These are phyloP conservation scores for Rhinocladiella mackenziei DNA, from an alignment of 2,329 filamentous ascomycete genomes.

Conservation along the genomic window DNA sequence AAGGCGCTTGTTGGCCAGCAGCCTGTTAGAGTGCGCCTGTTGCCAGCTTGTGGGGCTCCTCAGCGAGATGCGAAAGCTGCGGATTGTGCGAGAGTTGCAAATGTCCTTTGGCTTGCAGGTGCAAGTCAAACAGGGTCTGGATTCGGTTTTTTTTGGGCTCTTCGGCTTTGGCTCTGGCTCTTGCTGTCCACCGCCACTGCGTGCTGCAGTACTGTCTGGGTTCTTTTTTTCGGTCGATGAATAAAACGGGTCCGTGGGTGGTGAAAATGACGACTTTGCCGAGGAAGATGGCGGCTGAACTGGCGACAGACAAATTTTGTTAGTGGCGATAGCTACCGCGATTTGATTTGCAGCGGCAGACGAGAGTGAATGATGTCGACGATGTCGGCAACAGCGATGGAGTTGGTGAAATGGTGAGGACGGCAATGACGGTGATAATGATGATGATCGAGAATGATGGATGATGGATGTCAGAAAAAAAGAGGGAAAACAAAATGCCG, in stretches of 20 bases:
- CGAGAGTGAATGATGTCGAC: not conserved
- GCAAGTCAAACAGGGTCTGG: conserved; percentile 11
- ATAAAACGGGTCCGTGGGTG: conserved; percentile 1
- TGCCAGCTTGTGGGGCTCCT: not conserved
- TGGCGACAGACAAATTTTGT: conserved; percentile 1
- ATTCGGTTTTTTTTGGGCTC: conserved; percentile 1
- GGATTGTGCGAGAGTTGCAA: conserved; percentile 9
- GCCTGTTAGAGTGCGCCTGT: conserved; percentile 14
- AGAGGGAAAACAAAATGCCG: too few relatives aligned
- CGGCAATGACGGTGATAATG: not conserved
- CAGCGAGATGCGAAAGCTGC: conserved; percentile 5
- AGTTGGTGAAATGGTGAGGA: not conserved
- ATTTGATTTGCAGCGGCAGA: too few relatives aligned
- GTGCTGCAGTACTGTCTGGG: not conserved
- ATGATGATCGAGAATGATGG: conserved; percentile 1
- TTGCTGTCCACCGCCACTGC: conserved; percentile 7
- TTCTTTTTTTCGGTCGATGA: not conserved
- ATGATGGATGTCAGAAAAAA: too few relatives aligned
- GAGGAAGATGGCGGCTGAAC: conserved; percentile 6
- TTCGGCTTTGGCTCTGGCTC: conserved; percentile 2
- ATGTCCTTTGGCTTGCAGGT: conserved; percentile 19
- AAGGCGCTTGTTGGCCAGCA: conserved; percentile 15
- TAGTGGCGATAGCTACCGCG: conserved; percentile 9
- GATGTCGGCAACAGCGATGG: not conserved
- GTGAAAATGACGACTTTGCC: conserved; percentile 4